These are phyloP conservation scores for Saturnispora serradocipensis DNA, from an alignment of 805 yeast species.

Conservation along the genomic window DNA sequence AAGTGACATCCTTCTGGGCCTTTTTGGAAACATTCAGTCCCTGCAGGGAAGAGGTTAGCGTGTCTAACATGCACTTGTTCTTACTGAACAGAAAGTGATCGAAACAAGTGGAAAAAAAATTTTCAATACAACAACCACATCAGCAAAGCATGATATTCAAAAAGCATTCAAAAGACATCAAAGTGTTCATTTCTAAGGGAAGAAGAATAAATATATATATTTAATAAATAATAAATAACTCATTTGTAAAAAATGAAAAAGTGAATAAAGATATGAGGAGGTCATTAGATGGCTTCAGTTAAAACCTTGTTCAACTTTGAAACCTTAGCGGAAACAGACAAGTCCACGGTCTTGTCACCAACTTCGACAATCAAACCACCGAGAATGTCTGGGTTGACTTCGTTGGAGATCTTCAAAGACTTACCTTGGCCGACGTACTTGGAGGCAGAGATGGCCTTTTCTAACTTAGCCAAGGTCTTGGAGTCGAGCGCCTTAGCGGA, in stretches of 20 bases:
- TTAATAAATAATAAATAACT: not conserved
- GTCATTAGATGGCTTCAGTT: slow-evolving; percentile 66
- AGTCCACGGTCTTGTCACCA: slow-evolving; percentile 94
- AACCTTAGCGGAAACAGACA: slow-evolving; percentile 77
- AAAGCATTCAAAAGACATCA: not conserved
- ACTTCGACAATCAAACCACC: slow-evolving; percentile 96
- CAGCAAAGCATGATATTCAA: not conserved
- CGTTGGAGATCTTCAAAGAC: slow-evolving; percentile 75
- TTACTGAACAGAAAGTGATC: not conserved
- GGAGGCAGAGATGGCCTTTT: slow-evolving; percentile 68
- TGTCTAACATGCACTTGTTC: not conserved
- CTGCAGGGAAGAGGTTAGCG: not conserved
- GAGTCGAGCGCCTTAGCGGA: slow-evolving; percentile 80
- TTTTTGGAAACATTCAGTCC: not conserved
- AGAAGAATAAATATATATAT: slow-evolving; percentile 1
- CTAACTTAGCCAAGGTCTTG: slow-evolving; percentile 67
- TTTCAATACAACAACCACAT: not conserved
- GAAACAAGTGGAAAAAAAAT: not conserved
- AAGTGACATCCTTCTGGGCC: slow-evolving; percentile 43
- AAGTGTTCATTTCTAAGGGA: not conserved
- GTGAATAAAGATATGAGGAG: not conserved
- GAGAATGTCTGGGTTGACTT: slow-evolving; percentile 79
- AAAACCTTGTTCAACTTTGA: slow-evolving; percentile 83
- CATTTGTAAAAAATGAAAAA: not conserved
- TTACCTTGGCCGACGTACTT: slow-evolving; percentile 77